A percentile compares a stretch with the other conserved stretches of the same genome.
Conservation (phyloP, 2,329 filamentous ascomycete species). For the Aureobasidium sp. region DNA sequence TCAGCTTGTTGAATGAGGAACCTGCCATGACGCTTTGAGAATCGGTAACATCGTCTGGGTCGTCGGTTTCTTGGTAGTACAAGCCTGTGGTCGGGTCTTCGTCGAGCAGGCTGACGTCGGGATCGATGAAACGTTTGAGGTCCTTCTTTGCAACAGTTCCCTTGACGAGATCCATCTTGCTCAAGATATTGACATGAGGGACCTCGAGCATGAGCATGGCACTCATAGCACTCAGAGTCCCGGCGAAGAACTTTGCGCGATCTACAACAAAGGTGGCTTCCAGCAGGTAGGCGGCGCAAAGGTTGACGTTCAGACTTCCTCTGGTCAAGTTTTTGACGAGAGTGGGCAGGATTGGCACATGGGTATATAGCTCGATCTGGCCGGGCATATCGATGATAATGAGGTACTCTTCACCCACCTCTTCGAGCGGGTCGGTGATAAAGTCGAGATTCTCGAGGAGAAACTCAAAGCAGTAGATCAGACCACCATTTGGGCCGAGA, state of each 20-base stretch:
- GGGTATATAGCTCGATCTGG: constrained; percentile 97
- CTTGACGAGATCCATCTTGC: constrained; percentile 96
- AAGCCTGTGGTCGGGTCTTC: constrained; percentile 59
- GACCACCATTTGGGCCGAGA: constrained; percentile 81
- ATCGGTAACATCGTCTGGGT: constrained; percentile 46
- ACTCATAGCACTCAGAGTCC: constrained; percentile 92
- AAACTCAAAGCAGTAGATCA: constrained; percentile 97
- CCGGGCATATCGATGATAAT: constrained; percentile 99
- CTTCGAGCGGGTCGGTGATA: constrained; percentile 74
- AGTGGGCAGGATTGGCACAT: constrained; percentile 83
- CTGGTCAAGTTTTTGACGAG: constrained; percentile 76
- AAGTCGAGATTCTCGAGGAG: constrained; percentile 92
- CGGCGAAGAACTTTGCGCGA: constrained; percentile 93
- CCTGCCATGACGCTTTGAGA: constrained; percentile 70
- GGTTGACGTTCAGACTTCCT: constrained; percentile 77
- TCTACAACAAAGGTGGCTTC: constrained; percentile 95
- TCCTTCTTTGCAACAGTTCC: constrained; percentile 82
- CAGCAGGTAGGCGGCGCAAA: constrained; percentile 89
- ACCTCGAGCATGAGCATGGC: constrained; percentile 99
- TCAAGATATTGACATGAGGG: constrained; percentile 91
- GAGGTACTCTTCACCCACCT: constrained; percentile 86
- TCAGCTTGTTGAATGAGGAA: constrained; percentile 72
- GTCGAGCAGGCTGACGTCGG: constrained; percentile 74
- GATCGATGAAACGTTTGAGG: constrained; percentile 81
- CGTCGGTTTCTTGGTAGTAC: constrained; percentile 34